Evolutionary conservation across 2,329 filamentous ascomycete genomes (phyloP), one percentile per base, ranked within the genome.

Genomic region (Zalaria obscura): DNA sequence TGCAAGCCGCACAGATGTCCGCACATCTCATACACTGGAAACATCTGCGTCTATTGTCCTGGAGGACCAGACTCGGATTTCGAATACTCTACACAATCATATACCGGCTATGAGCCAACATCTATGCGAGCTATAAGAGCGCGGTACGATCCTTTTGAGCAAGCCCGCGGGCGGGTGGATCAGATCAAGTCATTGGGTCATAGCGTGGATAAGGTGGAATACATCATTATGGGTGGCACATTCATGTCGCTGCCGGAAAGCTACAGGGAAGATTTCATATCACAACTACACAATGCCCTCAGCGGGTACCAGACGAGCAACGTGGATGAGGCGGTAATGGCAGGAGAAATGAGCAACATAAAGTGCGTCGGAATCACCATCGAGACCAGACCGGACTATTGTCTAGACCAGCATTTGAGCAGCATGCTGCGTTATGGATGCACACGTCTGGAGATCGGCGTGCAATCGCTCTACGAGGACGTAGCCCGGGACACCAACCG

Each of bases 341-440:
- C 89, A 1, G 88, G 88, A 40, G 87, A 94, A 64, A 91, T 94
- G 83, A 94, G 87, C 60, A 93, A 87, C 54, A 81, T 89, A 58
- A 98, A 98, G 61, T 98, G 91, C 54, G 91, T 98, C 8, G 91
- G 91, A 41, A 96, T 98, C 55, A 98, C 91, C 1, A 98, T 98
- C 54, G 91, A 98, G 66, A 98, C 91, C 3, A 72, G 91, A 29
- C 91, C 91, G 0, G 91, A 98, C 60, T 98, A 98, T 65, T 98
- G 91, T 55, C 67, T 96, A 44, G 88, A 93, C 52, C 84, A 86
- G n/a, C 91, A 98, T 60, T 70, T 98, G 28, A 88, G 85, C 27
- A 84, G 83, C 53, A 98, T 98, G 91, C 70, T 98, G 40, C 78
- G 89, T n/a, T 98, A 98, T 55, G 91, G 91, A 31, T 98, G 91